phyloP scores from a whole-genome alignment of 257 asterid genomes.

The Nicotiana tabacum region DNA sequence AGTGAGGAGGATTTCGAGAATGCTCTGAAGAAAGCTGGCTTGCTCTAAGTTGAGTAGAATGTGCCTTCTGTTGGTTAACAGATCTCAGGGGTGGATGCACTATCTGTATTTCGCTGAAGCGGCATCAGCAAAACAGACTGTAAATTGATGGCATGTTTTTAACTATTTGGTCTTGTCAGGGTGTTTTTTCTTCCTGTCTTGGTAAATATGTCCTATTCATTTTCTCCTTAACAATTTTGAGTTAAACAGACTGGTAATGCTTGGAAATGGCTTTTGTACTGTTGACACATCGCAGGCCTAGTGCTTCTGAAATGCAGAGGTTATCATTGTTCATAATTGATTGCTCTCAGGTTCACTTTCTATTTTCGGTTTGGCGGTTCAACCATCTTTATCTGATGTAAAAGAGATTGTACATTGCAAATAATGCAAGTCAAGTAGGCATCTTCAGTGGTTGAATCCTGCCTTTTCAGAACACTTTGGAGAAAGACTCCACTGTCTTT shows the following conservation, averaged over 20 bases:
- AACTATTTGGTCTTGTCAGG: background rate
- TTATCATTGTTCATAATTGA: too few species aligned
- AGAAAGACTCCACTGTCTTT: too few species aligned
- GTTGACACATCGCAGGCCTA: background rate
- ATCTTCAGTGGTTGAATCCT: too few species aligned
- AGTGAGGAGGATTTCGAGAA: conserved; percentile 39
- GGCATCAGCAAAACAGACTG: background rate
- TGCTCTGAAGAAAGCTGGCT: conserved; percentile 62
- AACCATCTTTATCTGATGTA: too few species aligned
- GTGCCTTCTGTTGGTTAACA: background rate
- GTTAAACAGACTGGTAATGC: background rate
- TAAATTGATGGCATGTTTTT: background rate
- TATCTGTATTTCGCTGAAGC: background rate
- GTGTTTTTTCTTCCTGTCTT: background rate
- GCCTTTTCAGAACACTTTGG: too few species aligned
- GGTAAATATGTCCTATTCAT: background rate
- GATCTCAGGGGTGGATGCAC: background rate
- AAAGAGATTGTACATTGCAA: too few species aligned
- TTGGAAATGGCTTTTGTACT: background rate
- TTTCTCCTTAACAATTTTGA: background rate
- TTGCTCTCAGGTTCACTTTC: too few species aligned
- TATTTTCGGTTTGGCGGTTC: too few species aligned
- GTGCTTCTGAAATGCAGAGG: background rate
- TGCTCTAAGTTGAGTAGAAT: conserved; percentile 24
- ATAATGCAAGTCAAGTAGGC: too few species aligned